Conservation (phyloP, 2,329 filamentous ascomycete genomes). For the Sporothrix pseudoabietina region DNA sequence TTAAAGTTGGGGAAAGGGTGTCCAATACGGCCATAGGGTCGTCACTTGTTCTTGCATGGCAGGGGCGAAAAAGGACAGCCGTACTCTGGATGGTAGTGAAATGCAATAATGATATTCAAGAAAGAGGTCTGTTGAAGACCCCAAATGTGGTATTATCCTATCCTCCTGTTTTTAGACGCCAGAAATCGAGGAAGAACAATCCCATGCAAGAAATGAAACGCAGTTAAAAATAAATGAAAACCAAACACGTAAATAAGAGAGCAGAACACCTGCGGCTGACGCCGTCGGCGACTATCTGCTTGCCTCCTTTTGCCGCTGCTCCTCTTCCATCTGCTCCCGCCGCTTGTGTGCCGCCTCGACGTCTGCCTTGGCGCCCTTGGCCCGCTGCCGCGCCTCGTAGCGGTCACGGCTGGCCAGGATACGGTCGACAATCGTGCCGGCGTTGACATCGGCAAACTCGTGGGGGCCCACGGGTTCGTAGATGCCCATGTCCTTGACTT, state of each 20-base stretch:
- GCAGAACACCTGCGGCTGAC: too few relatives aligned
- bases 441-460: constrained; percentile 83
- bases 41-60: background rate
- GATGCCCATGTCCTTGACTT: constrained; percentile 78
- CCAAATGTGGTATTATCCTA: constrained; percentile 10
- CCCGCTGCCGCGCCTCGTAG: constrained; percentile 88
- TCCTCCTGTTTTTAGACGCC: constrained; percentile 18
- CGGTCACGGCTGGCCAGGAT: constrained; percentile 84
- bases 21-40: background rate
- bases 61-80: background rate
- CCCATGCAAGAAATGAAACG: background rate
- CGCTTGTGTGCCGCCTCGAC: constrained; percentile 68
- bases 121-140: constrained; percentile 27
- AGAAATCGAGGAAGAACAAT: background rate
- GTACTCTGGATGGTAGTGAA: background rate
- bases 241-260: background rate
- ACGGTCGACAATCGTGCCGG: constrained; percentile 84
- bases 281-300: background rate
- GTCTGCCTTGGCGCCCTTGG: constrained; percentile 84
- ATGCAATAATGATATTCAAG: background rate
- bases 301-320: constrained; percentile 55
- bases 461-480: constrained; percentile 78
- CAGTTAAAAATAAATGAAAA: background rate
- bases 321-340: constrained; percentile 64
- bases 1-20: background rate